Base-by-base conservation (phyloP, 2,329 filamentous ascomycete species). In the Monosporascus sp. region DNA sequence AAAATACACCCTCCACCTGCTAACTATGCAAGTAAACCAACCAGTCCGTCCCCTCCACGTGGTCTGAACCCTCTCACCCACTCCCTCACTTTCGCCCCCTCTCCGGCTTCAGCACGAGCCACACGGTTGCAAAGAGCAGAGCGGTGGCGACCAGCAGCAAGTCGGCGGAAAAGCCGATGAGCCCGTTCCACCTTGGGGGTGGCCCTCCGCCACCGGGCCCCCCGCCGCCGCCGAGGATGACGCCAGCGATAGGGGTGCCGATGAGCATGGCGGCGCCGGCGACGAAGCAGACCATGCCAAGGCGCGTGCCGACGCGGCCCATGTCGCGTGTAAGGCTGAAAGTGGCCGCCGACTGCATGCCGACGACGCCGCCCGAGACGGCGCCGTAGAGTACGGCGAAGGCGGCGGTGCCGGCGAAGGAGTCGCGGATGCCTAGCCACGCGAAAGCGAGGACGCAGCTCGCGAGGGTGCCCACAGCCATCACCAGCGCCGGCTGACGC, bases 261-360 rank as follows among this genome's bases (percentile, higher is more conserved):
- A 80, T 56, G 72, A 82, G 60, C 74, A 80, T 44, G 74, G 79
- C 6, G 73, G 82, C 66, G 71, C 62, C 59, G 31, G 53, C 52
- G 14, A 56, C 52, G 38, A 60, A 58, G 31, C 63, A 60, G 19
- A 54, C 63, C 70, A 73, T 73, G 7, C 72, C 72, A 35, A 73
- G 65, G 37, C 72, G 54, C 3, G 67, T 70, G 22, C 72, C 72
- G 17, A 68, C 56, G 11, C 58, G 56, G 49, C 65, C 60, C 59
- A 72, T 63, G 43, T 77, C 73, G 2, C 65, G 63, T 5, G 70
- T 65, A 37, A 75, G 54, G 2, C 56, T 57, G 22, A 72, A 66
- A 17, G 77, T 64, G 8, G 71, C 69, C n/a, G 71, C 70, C 4
- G 74, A 71, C n/a, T 70, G 68, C 38, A 78, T 63, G 50, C 68